Conservation (phyloP, 139 green algal species). For the Volvox reticuliferus region DNA sequence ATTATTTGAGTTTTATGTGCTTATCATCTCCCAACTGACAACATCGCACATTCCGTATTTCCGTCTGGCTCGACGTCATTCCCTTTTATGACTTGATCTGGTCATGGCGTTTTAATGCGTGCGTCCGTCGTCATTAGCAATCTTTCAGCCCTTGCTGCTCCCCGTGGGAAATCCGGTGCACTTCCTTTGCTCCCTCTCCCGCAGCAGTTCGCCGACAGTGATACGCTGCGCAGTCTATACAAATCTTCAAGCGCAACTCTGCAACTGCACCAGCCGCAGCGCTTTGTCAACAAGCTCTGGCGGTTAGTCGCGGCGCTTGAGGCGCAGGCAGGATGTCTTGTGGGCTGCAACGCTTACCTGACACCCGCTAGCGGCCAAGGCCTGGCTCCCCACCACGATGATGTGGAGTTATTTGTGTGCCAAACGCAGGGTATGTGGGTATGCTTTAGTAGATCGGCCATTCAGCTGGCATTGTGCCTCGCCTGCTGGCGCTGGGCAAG, state of each 20-base stretch:
- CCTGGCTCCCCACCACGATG: slow-evolving; percentile 88
- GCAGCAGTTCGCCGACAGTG: slow-evolving; percentile 54
- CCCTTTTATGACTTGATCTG: too few species aligned
- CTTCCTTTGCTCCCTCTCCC: background rate
- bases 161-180: too few species aligned
- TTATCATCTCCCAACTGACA: too few species aligned
- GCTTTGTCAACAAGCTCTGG: slow-evolving; percentile 68
- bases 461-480: too few species aligned
- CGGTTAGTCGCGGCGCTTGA: slow-evolving; percentile 75
- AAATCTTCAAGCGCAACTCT: slow-evolving; percentile 55
- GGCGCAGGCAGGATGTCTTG: slow-evolving; percentile 76
- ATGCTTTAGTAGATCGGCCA: too few species aligned
- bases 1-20: too few species aligned
- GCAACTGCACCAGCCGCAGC: slow-evolving; percentile 84
- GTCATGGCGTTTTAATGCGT: too few species aligned
- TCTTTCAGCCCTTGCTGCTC: too few species aligned
- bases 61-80: too few species aligned
- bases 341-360: slow-evolving; percentile 87
- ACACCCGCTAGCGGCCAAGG: slow-evolving; percentile 64
- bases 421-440: slow-evolving; percentile 14
- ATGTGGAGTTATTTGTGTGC: slow-evolving; percentile 88
- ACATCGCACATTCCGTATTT: too few species aligned
- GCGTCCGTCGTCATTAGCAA: too few species aligned
- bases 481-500: too few species aligned
- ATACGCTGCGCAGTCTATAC: slow-evolving; percentile 45